phyloP scores from a whole-genome alignment of 495 filamentous ascomycete genomes.

The Daldinia vernicosa region DNA sequence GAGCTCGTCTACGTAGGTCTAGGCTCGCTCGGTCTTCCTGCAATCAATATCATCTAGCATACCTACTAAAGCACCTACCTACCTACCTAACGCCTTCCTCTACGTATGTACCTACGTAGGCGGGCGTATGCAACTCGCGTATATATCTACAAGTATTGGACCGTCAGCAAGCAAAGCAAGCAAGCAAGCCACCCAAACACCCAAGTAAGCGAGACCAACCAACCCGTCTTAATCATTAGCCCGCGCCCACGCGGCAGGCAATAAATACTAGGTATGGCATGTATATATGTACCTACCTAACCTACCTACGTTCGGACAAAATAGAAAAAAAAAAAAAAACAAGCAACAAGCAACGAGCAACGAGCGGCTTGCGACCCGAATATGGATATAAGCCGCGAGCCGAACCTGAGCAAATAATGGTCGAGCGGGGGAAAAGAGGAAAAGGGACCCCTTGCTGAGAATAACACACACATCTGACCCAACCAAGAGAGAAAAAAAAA shows the following conservation, averaged over 20 bases:
- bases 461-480: neutral
- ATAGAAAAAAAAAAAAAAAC: too few species aligned
- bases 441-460: neutral
- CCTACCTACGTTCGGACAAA: neutral
- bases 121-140: neutral
- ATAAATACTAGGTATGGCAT: neutral
- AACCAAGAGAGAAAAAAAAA: neutral
- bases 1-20: neutral
- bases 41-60: neutral
- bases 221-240: too few species aligned
- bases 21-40: neutral
- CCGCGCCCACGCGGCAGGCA: too few species aligned
- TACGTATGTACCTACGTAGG: neutral
- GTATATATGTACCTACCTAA: slow-evolving; percentile 4
- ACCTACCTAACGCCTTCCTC: too few species aligned
- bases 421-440: neutral
- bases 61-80: too few species aligned
- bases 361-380: slow-evolving; percentile 15
- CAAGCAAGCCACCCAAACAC: too few species aligned
- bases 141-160: neutral
- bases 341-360: too few species aligned
- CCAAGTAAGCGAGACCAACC: too few species aligned
- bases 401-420: neutral
- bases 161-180: neutral
- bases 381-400: slow-evolving; percentile 32